Percentiles rank a stretch among this genome's conserved stretches.
These are phyloP conservation scores for thale cress (Arabidopsis thaliana) DNA, from an alignment of 345 rosid genomes.

Conservation along the genomic window DNA sequence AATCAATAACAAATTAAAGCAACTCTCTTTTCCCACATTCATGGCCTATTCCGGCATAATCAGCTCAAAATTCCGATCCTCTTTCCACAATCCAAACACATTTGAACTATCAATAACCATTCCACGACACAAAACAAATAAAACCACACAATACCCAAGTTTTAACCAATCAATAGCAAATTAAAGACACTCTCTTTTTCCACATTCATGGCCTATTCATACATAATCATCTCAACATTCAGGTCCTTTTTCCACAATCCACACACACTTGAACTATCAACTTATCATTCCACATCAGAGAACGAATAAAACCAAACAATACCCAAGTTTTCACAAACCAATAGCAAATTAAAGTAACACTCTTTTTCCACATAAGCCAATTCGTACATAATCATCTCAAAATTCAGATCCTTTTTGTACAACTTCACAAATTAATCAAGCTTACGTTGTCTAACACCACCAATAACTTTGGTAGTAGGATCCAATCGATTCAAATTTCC, in stretches of 20 bases:
- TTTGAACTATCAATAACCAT: too few species aligned
- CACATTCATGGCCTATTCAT: background rate
- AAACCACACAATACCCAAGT: background rate
- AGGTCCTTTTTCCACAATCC: background rate
- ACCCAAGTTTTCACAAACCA: background rate
- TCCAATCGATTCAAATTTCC: constrained; percentile 47
- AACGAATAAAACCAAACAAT: background rate
- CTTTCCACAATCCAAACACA: too few species aligned
- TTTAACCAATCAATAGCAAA: background rate
- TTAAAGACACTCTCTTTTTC: background rate
- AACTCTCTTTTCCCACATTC: background rate
- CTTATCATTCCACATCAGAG: background rate
- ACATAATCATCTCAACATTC: background rate
- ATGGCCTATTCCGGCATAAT: too few species aligned
- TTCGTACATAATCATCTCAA: background rate
- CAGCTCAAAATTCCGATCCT: too few species aligned
- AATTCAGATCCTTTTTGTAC: background rate
- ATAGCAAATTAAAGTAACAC: background rate
- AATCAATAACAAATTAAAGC: background rate
- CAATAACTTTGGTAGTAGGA: constrained; percentile 43
- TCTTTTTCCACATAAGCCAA: background rate
- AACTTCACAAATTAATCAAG: background rate
- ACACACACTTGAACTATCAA: background rate
- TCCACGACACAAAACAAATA: too few species aligned
- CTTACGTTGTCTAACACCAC: constrained; percentile 49